Evolutionary conservation across 345 rosid genomes (phyloP), one percentile per base, ranked within the genome.

Genomic region (Geranium rotundifolium): DNA sequence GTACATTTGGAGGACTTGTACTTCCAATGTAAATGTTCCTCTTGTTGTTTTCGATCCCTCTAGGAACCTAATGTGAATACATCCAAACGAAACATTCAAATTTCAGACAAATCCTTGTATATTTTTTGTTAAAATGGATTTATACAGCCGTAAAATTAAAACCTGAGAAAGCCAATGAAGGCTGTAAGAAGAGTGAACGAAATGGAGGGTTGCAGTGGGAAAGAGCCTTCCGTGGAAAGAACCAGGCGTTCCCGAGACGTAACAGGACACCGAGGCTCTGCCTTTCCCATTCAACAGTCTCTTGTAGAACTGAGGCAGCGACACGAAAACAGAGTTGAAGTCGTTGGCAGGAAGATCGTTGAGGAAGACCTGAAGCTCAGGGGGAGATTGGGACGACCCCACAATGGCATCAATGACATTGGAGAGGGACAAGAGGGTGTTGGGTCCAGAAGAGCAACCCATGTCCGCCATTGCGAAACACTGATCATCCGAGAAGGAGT

Each of bases 371-470:
- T n/a, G 5, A 6, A 12, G 5, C 10, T 41, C 50, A 41, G 50
- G 50, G 50, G 50, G 9, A 41, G 9, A 41, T 9, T 41, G 50
- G 50, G 13, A 41, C 7, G 10, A 2, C 7, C 14, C 7, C 14
- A 41, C 4, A 41, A 41, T 4, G 50, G 50, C 50, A 41, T 41
- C 7, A 41, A 41, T 9, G 13, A 41, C 50, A 9, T 41, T 4
- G 12, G 49, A 27, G 0, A 54, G 18, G 15, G 63, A 2, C 5
- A 29, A 31, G 0, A 59, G 18, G 0, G 59, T 5, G 59, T 59
- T 66, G 30, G 63, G 59, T 29, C 69, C 64, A 17, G 69, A 46
- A 46, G 69, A 50, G 16, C 64, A 66, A 8, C 64, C 69, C 58
- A 66, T 17, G 23, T 58, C 70, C 10, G 70, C 70, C 34, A 52